Evolutionary conservation across 1,284 basidiomycete genomes (phyloP).

Genomic region (Vanrija humicola): DNA sequence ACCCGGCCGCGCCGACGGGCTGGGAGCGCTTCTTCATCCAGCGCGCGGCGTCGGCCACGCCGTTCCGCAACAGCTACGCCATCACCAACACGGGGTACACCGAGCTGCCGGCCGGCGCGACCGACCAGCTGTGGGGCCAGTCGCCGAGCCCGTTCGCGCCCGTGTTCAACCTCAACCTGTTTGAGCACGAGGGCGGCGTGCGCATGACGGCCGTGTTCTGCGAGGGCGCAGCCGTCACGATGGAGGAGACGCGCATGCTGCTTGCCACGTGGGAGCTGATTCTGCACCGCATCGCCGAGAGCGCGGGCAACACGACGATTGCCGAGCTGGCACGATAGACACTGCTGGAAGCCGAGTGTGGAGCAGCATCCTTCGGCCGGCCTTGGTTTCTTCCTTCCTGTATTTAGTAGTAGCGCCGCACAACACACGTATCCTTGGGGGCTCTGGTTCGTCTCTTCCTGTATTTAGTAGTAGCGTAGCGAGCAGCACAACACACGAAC

Average conservation of each 20-base stretch:
- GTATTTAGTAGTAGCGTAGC: no score
- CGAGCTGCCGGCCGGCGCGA: slow-evolving; percentile 21
- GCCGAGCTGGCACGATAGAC: slow-evolving; percentile 1
- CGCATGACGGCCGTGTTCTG: slow-evolving; percentile 24
- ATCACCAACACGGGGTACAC: slow-evolving; percentile 34
- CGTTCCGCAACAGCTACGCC: slow-evolving; percentile 15
- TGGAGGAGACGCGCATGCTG: slow-evolving; percentile 8
- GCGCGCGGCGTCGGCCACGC: slow-evolving; percentile 9
- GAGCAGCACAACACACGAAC: no score
- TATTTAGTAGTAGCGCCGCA: no score
- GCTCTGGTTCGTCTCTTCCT: no score
- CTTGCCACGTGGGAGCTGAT: slow-evolving; percentile 4
- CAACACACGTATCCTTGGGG: no score
- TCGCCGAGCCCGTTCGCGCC: slow-evolving; percentile 21
- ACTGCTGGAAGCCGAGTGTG: not conserved
- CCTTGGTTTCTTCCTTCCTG: no score
- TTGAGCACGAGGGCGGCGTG: slow-evolving; percentile 34
- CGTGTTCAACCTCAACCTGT: slow-evolving; percentile 17
- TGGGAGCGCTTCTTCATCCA: slow-evolving; percentile 35
- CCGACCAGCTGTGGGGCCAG: slow-evolving; percentile 33
- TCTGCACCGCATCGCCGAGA: slow-evolving; percentile 7
- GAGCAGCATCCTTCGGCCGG: no score
- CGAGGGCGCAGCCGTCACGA: slow-evolving; percentile 21
- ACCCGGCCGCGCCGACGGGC: slow-evolving; percentile 25
- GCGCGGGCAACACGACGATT: slow-evolving; percentile 6